Evolutionary conservation across 768 basidiomycete species (phyloP).

Genomic region (Naganishia vishniacii): DNA sequence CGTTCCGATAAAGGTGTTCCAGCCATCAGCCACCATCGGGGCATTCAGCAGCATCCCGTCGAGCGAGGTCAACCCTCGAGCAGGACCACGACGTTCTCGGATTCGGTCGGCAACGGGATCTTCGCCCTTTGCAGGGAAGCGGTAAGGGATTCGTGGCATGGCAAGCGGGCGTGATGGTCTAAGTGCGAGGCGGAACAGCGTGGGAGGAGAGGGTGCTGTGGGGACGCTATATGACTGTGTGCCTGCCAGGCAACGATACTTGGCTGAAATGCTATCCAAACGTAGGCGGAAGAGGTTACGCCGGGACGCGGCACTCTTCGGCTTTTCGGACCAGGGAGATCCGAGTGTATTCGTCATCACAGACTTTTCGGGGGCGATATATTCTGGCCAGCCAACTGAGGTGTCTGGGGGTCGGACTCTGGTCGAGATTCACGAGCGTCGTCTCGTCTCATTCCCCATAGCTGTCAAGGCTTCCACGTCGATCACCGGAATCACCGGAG

Average conservation of each 20-base stretch:
- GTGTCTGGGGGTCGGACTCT: too few relatives aligned
- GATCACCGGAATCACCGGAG: too few relatives aligned
- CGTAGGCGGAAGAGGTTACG: not conserved
- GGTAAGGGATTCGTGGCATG: slow-evolving; percentile 42
- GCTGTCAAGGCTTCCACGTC: too few relatives aligned
- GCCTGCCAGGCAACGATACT: too few relatives aligned
- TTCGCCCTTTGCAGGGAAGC: slow-evolving; percentile 20
- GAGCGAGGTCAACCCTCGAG: slow-evolving; percentile 43
- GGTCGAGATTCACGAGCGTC: too few relatives aligned
- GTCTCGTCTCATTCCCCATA: too few relatives aligned
- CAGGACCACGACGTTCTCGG: slow-evolving; percentile 37
- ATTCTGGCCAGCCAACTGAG: too few relatives aligned
- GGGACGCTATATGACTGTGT: too few relatives aligned
- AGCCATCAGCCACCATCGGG: slow-evolving; percentile 37
- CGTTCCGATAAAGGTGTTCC: slow-evolving; percentile 45
- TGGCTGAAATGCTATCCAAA: not conserved
- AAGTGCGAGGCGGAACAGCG: slow-evolving; percentile 12
- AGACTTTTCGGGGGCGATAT: too few relatives aligned
- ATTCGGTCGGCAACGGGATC: slow-evolving; percentile 40
- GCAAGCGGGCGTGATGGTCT: not conserved
- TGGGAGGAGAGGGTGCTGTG: not conserved
- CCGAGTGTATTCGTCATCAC: too few relatives aligned
- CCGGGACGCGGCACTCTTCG: slow-evolving; percentile 8
- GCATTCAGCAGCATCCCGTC: slow-evolving; percentile 45
- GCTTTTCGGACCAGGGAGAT: too few relatives aligned